A percentile compares a stretch with the other conserved stretches of the same genome.
Conservation (phyloP, 1,284 basidiomycete species). For the Hemileia vastatrix region DNA sequence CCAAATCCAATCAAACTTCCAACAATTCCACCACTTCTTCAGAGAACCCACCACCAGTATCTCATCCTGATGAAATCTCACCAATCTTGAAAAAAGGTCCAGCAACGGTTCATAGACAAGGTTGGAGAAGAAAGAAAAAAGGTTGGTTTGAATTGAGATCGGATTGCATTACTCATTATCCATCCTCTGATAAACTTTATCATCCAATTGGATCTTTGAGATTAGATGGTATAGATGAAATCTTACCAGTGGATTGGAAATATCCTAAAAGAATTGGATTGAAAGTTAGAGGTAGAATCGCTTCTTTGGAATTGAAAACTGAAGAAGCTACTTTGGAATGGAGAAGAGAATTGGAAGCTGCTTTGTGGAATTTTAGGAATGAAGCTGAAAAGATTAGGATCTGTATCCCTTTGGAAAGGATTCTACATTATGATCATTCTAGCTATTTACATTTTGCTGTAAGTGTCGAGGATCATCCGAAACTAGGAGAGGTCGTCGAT, state of each 20-base stretch:
- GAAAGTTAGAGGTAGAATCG: constrained; percentile 24
- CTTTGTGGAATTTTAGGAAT: constrained; percentile 29
- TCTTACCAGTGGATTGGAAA: constrained; percentile 30
- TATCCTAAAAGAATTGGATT: constrained; percentile 29
- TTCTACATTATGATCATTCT: constrained; percentile 25
- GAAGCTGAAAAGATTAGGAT: constrained; percentile 32
- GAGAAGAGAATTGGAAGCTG: constrained; percentile 34
- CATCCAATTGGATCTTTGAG: constrained; percentile 31
- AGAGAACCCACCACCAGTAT: too few relatives aligned
- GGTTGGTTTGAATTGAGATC: too few relatives aligned
- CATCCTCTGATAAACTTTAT: constrained; percentile 33
- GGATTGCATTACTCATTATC: constrained; percentile 29
- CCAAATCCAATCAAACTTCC: too few relatives aligned
- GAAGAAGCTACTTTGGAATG: constrained; percentile 32
- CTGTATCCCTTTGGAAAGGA: constrained; percentile 30
- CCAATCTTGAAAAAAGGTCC: too few relatives aligned
- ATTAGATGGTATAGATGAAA: constrained; percentile 26
- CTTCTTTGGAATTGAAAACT: constrained; percentile 33
- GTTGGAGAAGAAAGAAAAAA: too few relatives aligned
- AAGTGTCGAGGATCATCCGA: constrained; percentile 2
- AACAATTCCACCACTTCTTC: too few relatives aligned
- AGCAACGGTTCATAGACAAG: too few relatives aligned
- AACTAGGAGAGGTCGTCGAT: too few relatives aligned
- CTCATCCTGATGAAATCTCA: too few relatives aligned
- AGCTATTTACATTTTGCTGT: constrained; percentile 27